Base-by-base conservation (phyloP, 228 moss, liverwort and hornwort genomes). In the Sphagnum magellanicum region DNA sequence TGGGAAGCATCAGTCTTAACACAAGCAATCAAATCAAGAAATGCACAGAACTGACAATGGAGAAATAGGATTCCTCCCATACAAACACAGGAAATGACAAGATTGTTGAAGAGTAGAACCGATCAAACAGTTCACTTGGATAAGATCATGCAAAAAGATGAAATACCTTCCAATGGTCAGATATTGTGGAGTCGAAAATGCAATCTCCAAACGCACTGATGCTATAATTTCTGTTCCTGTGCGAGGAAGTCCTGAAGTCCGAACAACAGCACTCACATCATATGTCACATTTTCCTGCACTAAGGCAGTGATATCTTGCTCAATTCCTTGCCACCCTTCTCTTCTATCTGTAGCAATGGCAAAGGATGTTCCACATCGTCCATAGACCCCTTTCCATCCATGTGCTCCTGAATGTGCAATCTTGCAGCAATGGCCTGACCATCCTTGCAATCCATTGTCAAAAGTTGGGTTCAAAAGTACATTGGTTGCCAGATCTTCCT, bases 401-500 rank as follows among this genome's bases (percentile, higher is more conserved):
- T 83, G 65, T 69, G 63, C 55, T 60, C 76, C 78, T 47, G 83
- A 80, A 62, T 83, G 78, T 32, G 78, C 46, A 59, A 87, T 60
- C 72, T 70, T 80, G 80, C 85, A 85, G 74, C 81, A 73, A 50
- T 81, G 69, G 47, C 75, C 83, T 64, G 80, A 78, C 87, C 87
- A 87, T 15, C 80, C 76, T 64, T 87, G 69, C 12, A 78, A 49
- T 65, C 83, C 83, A 50, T 51, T 71, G 53, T 67, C 73, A 70
- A 91, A 92, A 75, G 63, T 75, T 55, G 90, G 78, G 65, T 96
- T 96, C 48, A 74, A 61, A 53, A 87, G 76, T 55, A 87, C 73
- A 67, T 72, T 84, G 66, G 66, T 79, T 70, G 66, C 86, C 59
- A 69, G 64, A 60, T 75, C 81, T 63, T 62, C 61, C 16, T 69